Evolutionary conservation across 768 basidiomycete genomes (phyloP), one percentile per base, ranked within the genome.

Genomic region (Pleurotus platypus): DNA sequence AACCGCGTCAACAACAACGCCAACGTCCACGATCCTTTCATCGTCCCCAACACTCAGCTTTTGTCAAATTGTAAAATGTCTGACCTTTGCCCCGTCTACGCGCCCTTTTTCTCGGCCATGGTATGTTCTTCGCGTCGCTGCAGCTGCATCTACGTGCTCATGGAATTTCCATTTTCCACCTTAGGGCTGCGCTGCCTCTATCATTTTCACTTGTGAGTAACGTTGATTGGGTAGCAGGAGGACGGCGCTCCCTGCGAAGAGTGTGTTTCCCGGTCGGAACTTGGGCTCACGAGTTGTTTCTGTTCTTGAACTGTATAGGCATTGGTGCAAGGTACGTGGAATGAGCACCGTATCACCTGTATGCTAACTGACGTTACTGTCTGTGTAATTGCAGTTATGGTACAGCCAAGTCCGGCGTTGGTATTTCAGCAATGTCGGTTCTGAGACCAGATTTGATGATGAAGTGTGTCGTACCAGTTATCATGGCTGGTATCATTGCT

Each of bases 401-500:
- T 61, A 98, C 96, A 46, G 94, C 97, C 70, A 99, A 98, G 78
- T 97, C 97, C 65, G 97, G 97, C 68, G 97, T 94, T 63, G 93
- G 94, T 66, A 93, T 97, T 63, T 90, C 94, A 57, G 95, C 97
- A 63, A 98, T 97, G 97, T 93, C 95, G 56, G 92, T 96, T 64
- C 86, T 97, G 58, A 87, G 94, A 61, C 96, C 95, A 51, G 95
- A 96, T 80, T 80, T 89, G 66, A 95, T 98, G 92, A 96, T 98
- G 91, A 94, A 89, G 80, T 95, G 90, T 84, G 88, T 90, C 62
- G 86, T 98, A 53, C 95, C 95, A 46, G 94, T 98, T 71, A 90
- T 99, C 75, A 98, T 98, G 96, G 96, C 96, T 81, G 96, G 96
- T 94, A 98, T 98, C 78, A 97, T 98, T 77, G 96, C 92, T 71